These are phyloP conservation scores for Scedosporium dehoogii DNA, from an alignment of 2,329 filamentous ascomycete species.

Conservation along the genomic window DNA sequence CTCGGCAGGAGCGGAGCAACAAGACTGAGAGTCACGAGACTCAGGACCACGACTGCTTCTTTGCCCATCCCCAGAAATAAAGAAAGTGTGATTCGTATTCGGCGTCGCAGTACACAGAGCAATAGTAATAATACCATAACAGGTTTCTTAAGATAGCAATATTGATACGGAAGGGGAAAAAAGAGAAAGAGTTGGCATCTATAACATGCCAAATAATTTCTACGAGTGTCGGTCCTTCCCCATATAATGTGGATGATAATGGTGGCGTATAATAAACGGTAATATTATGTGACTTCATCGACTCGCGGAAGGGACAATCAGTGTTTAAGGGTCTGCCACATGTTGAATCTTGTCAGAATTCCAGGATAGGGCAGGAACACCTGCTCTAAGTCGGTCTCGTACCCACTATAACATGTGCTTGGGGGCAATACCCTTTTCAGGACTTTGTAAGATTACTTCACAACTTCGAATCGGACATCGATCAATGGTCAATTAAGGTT, in stretches of 20 bases:
- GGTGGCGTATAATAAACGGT: too few species aligned
- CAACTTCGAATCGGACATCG: too few species aligned
- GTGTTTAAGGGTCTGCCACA: neutral
- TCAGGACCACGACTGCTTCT: neutral
- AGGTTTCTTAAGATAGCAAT: neutral
- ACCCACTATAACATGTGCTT: too few species aligned
- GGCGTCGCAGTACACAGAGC: too few species aligned
- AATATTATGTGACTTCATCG: too few species aligned
- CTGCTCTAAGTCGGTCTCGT: too few species aligned
- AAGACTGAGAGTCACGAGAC: neutral
- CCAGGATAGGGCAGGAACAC: neutral
- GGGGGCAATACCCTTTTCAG: too few species aligned
- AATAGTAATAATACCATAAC: too few species aligned
- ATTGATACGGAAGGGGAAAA: neutral
- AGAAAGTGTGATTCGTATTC: neutral
- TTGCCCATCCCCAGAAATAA: neutral
- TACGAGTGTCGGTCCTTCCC: neutral
- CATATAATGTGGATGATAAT: neutral
- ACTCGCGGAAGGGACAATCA: neutral
- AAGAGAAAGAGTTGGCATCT: neutral
- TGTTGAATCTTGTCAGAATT: neutral
- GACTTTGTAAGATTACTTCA: too few species aligned
- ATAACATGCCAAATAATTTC: neutral
- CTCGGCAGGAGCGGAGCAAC: neutral
- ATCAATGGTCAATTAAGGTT: too few species aligned